Percentiles rank a stretch among this genome's conserved stretches.
Conservation (phyloP, 306 rosid species). For the Glycyrrhiza uralensis region DNA sequence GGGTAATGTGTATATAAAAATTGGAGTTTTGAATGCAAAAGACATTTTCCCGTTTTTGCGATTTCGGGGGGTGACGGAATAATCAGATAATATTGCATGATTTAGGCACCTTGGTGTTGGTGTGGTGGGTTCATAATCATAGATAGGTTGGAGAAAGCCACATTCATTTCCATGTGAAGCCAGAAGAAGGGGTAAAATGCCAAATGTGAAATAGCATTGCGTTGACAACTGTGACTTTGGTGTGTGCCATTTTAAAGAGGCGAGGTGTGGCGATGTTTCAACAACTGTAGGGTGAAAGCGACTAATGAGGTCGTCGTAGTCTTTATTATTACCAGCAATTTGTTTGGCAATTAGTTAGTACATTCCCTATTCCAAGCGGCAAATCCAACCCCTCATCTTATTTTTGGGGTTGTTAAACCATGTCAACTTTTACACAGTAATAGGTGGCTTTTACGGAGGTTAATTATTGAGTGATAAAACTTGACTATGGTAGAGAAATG, state of each 20-base stretch:
- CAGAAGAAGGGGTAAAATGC: background rate
- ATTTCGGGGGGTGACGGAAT: background rate
- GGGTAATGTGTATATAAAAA: background rate
- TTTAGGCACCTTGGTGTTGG: background rate
- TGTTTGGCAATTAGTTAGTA: background rate
- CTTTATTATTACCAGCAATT: background rate
- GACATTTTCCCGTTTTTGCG: background rate
- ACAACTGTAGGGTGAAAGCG: too few species aligned
- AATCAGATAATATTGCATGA: background rate
- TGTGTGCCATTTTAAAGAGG: constrained; percentile 9
- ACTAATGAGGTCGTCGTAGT: background rate
- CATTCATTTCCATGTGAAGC: background rate
- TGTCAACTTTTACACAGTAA: background rate
- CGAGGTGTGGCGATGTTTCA: background rate
- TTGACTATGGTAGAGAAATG: too few species aligned
- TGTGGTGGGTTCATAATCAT: too few species aligned
- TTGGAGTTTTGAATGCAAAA: background rate
- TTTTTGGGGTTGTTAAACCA: background rate
- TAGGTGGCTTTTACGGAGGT: too few species aligned
- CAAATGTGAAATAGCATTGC: background rate
- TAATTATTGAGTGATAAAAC: too few species aligned
- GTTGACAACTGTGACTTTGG: background rate
- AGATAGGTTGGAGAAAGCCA: background rate
- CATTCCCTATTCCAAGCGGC: background rate
- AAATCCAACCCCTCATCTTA: background rate